A percentile compares a stretch with the other conserved stretches of the same genome.
phyloP scores from a whole-genome alignment of 495 filamentous ascomycete species.

The Neurospora sp. region DNA sequence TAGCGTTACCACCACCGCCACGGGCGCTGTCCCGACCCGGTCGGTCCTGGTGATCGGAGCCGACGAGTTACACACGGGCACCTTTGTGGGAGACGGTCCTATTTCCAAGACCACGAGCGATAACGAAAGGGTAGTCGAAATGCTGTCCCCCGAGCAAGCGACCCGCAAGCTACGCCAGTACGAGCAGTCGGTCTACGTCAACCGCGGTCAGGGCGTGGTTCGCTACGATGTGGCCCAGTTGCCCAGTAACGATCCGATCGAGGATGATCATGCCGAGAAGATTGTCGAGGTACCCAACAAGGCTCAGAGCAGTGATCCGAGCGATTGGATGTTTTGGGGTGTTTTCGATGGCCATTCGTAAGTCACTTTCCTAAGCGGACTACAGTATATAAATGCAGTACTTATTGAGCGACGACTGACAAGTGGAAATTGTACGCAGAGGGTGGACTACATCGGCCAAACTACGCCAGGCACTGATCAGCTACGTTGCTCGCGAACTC shows the following conservation, averaged over 20 bases:
- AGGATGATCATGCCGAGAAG: slow-evolving; percentile 96
- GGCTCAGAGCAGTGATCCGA: slow-evolving; percentile 42
- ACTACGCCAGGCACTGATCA: slow-evolving; percentile 82
- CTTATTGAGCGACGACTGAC: slow-evolving; percentile 15
- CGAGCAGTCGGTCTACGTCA: slow-evolving; percentile 86
- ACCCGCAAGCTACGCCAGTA: slow-evolving; percentile 78
- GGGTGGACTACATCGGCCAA: slow-evolving; percentile 99
- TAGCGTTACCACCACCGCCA: slow-evolving; percentile 5
- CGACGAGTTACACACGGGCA: slow-evolving; percentile 74
- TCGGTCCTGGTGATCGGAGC: slow-evolving; percentile 67
- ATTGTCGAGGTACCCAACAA: slow-evolving; percentile 71
- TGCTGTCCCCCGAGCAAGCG: slow-evolving; percentile 93
- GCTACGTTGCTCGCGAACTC: slow-evolving; percentile 87
- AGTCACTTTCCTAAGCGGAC: slow-evolving; percentile 19
- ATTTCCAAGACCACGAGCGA: slow-evolving; percentile 75
- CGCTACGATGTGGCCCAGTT: slow-evolving; percentile 95
- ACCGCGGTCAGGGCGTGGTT: slow-evolving; percentile 81
- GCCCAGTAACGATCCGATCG: slow-evolving; percentile 93
- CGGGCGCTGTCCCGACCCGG: slow-evolving; percentile 22
- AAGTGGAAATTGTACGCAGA: slow-evolving; percentile 28
- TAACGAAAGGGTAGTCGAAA: slow-evolving; percentile 74
- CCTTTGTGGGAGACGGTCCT: slow-evolving; percentile 69
- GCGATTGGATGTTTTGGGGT: slow-evolving; percentile 99
- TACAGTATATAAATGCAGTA: background rate
- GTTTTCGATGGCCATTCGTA: slow-evolving; percentile 96